A percentile compares a stretch with the other conserved stretches of the same genome.
Conservation (phyloP, 441 rosid genomes). For the Monsonia emarginata region DNA sequence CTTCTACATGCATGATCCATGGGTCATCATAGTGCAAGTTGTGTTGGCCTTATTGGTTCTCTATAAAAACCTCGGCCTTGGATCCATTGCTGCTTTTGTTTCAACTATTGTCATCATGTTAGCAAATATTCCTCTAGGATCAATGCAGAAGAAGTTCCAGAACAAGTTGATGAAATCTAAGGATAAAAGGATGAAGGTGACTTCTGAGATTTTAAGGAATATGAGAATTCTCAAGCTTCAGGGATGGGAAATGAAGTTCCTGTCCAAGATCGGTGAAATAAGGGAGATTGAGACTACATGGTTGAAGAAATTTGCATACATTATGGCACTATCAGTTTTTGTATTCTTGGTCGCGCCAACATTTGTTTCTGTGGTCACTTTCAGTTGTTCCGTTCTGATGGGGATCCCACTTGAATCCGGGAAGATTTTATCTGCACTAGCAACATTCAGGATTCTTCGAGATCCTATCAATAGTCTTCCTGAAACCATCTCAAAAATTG, state of each 20-base stretch:
- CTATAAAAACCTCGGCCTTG: conserved; percentile 47
- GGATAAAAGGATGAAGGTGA: conserved; percentile 51
- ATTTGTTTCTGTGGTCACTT: conserved; percentile 44
- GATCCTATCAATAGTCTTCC: conserved; percentile 43
- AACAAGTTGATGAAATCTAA: conserved; percentile 46
- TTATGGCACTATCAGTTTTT: conserved; percentile 26
- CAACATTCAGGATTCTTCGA: conserved; percentile 54
- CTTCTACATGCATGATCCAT: conserved; percentile 43
- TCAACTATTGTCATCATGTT: conserved; percentile 41
- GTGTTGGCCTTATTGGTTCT: conserved; percentile 39
- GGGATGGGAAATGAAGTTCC: conserved; percentile 64
- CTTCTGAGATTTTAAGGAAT: conserved; percentile 43
- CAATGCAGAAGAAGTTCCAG: conserved; percentile 36
- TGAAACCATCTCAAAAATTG: conserved; percentile 39
- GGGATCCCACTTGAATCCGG: conserved; percentile 52
- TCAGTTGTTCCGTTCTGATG: conserved; percentile 38
- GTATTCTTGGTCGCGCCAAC: conserved; percentile 44
- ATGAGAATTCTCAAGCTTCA: conserved; percentile 66
- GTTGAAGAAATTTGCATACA: conserved; percentile 39
- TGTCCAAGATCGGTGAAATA: conserved; percentile 37
- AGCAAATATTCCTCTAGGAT: conserved; percentile 41
- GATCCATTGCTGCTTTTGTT: conserved; percentile 33
- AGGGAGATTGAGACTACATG: conserved; percentile 36
- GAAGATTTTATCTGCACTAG: conserved; percentile 55
- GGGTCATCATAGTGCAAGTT: conserved; percentile 41